Evolutionary conservation across 306 rosid genomes (phyloP).

Genomic region (Prunus armeniaca): DNA sequence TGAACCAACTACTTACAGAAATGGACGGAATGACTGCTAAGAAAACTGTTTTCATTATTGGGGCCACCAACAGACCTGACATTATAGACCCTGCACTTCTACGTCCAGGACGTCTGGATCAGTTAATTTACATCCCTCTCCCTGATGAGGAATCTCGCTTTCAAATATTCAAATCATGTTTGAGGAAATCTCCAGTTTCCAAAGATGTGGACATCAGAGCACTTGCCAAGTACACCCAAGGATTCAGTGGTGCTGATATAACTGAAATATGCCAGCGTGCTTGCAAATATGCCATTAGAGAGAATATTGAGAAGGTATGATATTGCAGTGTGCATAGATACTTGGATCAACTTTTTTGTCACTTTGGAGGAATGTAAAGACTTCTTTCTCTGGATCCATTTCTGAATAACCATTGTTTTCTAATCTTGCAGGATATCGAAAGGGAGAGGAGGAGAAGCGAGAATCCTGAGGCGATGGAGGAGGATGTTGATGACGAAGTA

Average conservation of each 20-base stretch:
- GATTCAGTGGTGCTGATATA: constrained; percentile 96
- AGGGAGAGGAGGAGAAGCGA: constrained; percentile 82
- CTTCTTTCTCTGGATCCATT: background rate
- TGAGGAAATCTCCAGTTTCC: constrained; percentile 88
- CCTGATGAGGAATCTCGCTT: constrained; percentile 93
- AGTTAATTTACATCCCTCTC: constrained; percentile 92
- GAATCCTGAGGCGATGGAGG: constrained; percentile 97
- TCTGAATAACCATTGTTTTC: background rate
- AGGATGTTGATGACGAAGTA: constrained; percentile 81
- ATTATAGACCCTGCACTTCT: constrained; percentile 94
- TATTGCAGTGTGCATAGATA: background rate
- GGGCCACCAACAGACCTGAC: constrained; percentile 97
- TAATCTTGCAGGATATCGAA: constrained; percentile 72
- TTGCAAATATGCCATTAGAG: constrained; percentile 94
- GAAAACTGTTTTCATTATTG: constrained; percentile 94
- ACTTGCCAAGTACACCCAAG: constrained; percentile 96
- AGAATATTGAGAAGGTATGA: constrained; percentile 91
- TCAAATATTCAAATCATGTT: constrained; percentile 82
- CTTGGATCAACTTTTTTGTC: background rate
- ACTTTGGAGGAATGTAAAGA: background rate
- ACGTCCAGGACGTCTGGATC: constrained; percentile 98
- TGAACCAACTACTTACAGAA: constrained; percentile 93
- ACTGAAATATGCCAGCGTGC: constrained; percentile 97
- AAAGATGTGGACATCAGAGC: constrained; percentile 90
- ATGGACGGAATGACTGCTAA: constrained; percentile 99